Evolutionary conservation across 139 green algal genomes (phyloP).

Genomic region (Edaphochlamys debaryana): DNA sequence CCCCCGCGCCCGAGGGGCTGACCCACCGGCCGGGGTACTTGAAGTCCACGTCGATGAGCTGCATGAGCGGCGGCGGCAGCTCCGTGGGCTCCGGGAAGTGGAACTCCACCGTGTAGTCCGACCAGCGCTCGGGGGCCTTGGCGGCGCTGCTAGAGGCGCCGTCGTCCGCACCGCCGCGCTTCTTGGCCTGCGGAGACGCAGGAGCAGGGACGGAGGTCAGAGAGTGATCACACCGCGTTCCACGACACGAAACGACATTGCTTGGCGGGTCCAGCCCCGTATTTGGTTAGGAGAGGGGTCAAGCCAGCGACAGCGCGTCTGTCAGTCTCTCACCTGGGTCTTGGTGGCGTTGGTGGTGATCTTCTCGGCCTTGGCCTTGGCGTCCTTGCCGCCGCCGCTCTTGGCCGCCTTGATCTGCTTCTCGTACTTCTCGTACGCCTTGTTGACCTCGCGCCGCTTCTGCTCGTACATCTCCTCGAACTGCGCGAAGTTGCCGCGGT

Average conservation of each 20-base stretch:
- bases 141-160: slow-evolving; percentile 51
- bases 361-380: slow-evolving; percentile 75
- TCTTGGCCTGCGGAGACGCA: slow-evolving; percentile 48
- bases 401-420: slow-evolving; percentile 96
- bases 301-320: no score
- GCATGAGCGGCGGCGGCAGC: slow-evolving; percentile 89
- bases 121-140: slow-evolving; percentile 73
- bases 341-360: slow-evolving; percentile 63
- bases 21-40: slow-evolving; percentile 90
- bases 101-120: slow-evolving; percentile 91
- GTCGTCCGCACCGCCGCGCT: slow-evolving; percentile 60
- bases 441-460: slow-evolving; percentile 89
- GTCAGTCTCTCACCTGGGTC: slow-evolving; percentile 33
- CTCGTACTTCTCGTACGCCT: slow-evolving; percentile 86
- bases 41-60: slow-evolving; percentile 95
- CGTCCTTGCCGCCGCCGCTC: slow-evolving; percentile 60
- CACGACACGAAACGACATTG: no score
- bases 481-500: slow-evolving; percentile 66
- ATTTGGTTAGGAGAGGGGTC: no score
- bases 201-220: no score
- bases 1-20: no score
- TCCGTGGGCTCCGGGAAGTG: slow-evolving; percentile 97
- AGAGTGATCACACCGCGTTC: no score
- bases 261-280: no score
- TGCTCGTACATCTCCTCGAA: slow-evolving; percentile 99